Evolutionary conservation across 257 asterid species (phyloP).

Genomic region (Nicotiana noctiflora): DNA sequence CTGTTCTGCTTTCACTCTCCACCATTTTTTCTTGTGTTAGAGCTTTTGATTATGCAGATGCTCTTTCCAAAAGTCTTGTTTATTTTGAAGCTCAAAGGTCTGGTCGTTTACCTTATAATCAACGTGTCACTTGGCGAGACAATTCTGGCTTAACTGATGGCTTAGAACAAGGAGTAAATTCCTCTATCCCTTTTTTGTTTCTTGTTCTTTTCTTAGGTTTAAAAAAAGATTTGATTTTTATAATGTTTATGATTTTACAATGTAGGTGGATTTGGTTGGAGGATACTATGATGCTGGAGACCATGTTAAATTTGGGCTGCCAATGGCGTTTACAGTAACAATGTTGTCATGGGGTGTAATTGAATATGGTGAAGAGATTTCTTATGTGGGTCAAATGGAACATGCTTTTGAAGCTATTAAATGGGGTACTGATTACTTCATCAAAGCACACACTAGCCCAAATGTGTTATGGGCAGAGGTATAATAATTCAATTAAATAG

Average conservation of each 20-base stretch:
- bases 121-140: conserved; percentile 30
- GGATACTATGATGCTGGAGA: conserved; percentile 64
- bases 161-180: conserved; percentile 25
- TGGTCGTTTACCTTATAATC: conserved; percentile 29
- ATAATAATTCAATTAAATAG: background rate
- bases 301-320: conserved; percentile 49
- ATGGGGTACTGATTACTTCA: conserved; percentile 81
- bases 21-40: background rate
- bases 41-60: conserved; percentile 23
- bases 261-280: conserved; percentile 53
- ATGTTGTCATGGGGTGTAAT: conserved; percentile 48
- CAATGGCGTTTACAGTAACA: conserved; percentile 57
- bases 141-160: conserved; percentile 34
- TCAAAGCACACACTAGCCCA: conserved; percentile 64
- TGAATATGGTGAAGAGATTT: conserved; percentile 32
- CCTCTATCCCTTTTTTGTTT: no score
- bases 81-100: conserved; percentile 36
- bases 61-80: conserved; percentile 22
- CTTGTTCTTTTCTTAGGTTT: no score
- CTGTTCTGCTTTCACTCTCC: background rate
- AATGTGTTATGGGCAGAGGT: conserved; percentile 64
- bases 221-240: no score
- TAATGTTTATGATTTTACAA: background rate
- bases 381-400: conserved; percentile 35
- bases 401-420: conserved; percentile 66